Conservation (phyloP, 2,329 filamentous ascomycete species). For the Diplodia mutila region DNA sequence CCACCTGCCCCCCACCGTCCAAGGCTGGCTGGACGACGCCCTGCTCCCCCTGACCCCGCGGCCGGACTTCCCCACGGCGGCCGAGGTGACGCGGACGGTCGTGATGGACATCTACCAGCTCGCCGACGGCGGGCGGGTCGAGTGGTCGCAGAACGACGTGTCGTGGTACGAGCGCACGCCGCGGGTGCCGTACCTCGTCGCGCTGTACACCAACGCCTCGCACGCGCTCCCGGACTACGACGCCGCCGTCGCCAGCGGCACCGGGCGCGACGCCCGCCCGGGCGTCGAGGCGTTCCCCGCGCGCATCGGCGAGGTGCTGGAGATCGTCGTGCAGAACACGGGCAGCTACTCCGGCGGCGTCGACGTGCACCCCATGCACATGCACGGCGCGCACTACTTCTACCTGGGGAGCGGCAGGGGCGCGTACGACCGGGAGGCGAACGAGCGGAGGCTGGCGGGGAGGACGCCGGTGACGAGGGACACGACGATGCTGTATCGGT, state of each 20-base stretch:
- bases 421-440: constrained; percentile 54
- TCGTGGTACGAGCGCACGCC: constrained; percentile 29
- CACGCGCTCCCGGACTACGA: constrained; percentile 57
- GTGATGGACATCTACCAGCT: constrained; percentile 37
- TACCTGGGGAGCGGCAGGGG: constrained; percentile 60
- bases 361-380: constrained; percentile 57
- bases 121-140: constrained; percentile 25
- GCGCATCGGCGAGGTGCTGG: constrained; percentile 59
- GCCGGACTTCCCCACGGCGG: constrained; percentile 39
- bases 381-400: constrained; percentile 59
- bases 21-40: constrained; percentile 45
- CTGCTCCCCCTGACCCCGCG: constrained; percentile 39
- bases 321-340: constrained; percentile 55
- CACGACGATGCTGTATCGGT: constrained; percentile 61
- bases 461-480: constrained; percentile 50
- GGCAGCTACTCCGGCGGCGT: constrained; percentile 29
- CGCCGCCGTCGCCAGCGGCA: constrained; percentile 51
- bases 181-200: constrained; percentile 53
- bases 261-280: constrained; percentile 59
- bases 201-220: constrained; percentile 56
- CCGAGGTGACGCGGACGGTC: constrained; percentile 41
- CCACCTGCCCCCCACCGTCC: constrained; percentile 37
- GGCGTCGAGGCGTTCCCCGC: constrained; percentile 56
- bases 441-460: constrained; percentile 49
- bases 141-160: constrained; percentile 33